phyloP scores from a whole-genome alignment of 371 early-diverging fungal species.

The Apophysomyces elegans region DNA sequence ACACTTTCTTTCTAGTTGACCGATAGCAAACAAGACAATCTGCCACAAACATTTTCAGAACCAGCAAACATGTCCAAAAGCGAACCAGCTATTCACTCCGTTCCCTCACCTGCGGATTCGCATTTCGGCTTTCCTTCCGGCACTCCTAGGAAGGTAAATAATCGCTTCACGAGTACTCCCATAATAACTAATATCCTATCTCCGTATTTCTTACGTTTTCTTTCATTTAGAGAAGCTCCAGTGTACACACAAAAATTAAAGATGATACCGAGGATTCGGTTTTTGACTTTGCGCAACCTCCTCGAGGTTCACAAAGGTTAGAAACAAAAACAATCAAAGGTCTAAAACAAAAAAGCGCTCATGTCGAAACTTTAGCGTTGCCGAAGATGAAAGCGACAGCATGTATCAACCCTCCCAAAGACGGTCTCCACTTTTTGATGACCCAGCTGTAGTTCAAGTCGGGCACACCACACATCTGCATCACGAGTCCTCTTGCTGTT shows the following conservation, averaged over 20 bases:
- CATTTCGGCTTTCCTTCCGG: neutral
- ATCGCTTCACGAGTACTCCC: neutral
- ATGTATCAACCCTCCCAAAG: constrained; percentile 27
- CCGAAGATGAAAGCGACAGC: constrained; percentile 26
- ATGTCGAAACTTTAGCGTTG: neutral
- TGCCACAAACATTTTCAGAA: neutral
- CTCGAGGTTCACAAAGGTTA: neutral
- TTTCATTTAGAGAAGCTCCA: neutral
- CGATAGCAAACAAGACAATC: constrained; percentile 2
- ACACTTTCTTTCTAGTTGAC: neutral
- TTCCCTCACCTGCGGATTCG: neutral
- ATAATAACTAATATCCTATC: neutral
- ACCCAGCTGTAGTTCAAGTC: constrained; percentile 38
- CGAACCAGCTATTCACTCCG: neutral
- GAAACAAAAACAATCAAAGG: too few relatives aligned
- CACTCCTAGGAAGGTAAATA: neutral
- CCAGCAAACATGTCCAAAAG: neutral
- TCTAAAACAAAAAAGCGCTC: neutral
- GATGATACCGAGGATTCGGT: neutral
- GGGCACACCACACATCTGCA: constrained; percentile 18
- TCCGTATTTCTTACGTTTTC: neutral
- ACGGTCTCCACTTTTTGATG: constrained; percentile 31
- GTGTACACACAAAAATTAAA: neutral
- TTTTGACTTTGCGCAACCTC: neutral
- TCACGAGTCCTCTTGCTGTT: neutral